These are phyloP conservation scores for Conticribra weissflogii DNA, from an alignment of 108 stramenopile genomes.

Conservation along the genomic window DNA sequence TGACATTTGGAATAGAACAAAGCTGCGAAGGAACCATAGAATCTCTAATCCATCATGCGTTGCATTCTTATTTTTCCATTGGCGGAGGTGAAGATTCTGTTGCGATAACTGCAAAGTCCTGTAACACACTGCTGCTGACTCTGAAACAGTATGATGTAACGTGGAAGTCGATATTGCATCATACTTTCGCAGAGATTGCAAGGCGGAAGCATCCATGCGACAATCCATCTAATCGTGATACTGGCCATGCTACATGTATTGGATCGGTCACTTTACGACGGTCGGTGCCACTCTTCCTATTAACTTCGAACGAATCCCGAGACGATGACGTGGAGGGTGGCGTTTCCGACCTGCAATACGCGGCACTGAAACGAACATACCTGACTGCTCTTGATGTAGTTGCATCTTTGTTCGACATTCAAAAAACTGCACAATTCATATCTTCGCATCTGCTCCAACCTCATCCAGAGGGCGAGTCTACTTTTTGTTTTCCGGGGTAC, in stretches of 20 bases:
- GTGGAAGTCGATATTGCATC: constrained; percentile 27
- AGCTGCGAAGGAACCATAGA: constrained; percentile 22
- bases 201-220: constrained; percentile 25
- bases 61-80: constrained; percentile 17
- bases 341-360: too few species aligned
- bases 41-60: constrained; percentile 37
- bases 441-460: constrained; percentile 6
- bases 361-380: constrained; percentile 5
- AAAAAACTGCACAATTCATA: constrained; percentile 10
- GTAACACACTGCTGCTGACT: too few species aligned
- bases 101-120: background rate
- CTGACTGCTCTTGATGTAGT: constrained; percentile 6
- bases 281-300: constrained; percentile 12
- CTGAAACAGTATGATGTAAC: constrained; percentile 6
- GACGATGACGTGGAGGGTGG: too few species aligned
- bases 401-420: background rate
- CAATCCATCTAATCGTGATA: constrained; percentile 7
- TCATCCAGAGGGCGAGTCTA: background rate
- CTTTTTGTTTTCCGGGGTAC: constrained; percentile 23
- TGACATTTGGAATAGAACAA: constrained; percentile 37
- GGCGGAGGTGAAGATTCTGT: background rate
- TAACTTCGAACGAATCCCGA: too few species aligned
- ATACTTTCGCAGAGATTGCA: constrained; percentile 32
- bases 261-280: constrained; percentile 16
- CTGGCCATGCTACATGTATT: background rate